Base-by-base conservation (phyloP, 2,329 filamentous ascomycete species). In the Coniella lustricola region DNA sequence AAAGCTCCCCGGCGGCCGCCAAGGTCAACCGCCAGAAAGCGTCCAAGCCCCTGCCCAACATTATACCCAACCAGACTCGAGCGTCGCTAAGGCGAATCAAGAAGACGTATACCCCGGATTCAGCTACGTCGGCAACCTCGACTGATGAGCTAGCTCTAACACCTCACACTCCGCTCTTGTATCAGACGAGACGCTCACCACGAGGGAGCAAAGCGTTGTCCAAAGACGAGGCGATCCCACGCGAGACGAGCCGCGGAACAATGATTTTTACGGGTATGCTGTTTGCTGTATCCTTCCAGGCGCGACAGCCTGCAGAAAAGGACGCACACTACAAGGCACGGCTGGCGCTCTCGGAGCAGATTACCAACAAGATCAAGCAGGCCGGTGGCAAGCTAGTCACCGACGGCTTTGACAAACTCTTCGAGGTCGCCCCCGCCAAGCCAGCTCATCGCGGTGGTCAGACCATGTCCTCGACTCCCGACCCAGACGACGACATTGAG, bases 331-430 rank as follows among this genome's bases (percentile, higher is more conserved):
- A 63, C 40, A 60, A 59, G 3, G 59, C 63, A 36, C 67, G 64
- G 21, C 55, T 60, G 22, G 65, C 67, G 29, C 60, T 63, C 59
- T 79, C 55, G 60, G 69, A 41, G 63, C 60, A 63, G 22, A 56
- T 93, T 2, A 78, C 78, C 31, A 72, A 44, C 1, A 69, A 79
- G 42, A 90, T 97, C 47, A 66, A 72, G 2, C 73, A 78, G 5
- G 81, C 87, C 43, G 91, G 90, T 3, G 91, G 90, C 1, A 70
- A 67, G 1, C 70, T 96, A 9, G 66, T 97, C 0, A 67, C 81
- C 1, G 75, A 81, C 32, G 90, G 89, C 0, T 96, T 97, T 56
- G 82, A 90, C 47, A 81, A 87, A 56, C 71, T 97, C 1, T 95
- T 97, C 60, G 76, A 84, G 36, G 57, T 65, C 1, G 60, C 62